phyloP scores from a whole-genome alignment of 345 rosid species.

The Populus pruinosa region DNA sequence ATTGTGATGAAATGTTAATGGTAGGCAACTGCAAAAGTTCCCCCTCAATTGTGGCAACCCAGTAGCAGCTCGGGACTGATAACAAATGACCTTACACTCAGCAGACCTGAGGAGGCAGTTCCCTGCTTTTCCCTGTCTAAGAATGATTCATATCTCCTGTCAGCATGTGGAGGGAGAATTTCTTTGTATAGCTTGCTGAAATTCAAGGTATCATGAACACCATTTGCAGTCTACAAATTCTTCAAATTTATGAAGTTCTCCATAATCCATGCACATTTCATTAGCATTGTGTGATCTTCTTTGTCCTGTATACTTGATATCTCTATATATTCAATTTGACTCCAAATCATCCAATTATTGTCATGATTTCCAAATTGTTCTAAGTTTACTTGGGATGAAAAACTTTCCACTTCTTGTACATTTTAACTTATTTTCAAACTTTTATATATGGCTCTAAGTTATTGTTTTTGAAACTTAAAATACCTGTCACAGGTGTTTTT shows the following conservation, averaged over 20 bases:
- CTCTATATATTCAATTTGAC: not conserved
- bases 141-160: conserved; percentile 44
- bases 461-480: not conserved
- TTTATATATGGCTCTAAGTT: not conserved
- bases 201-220: conserved; percentile 26
- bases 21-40: conserved; percentile 33
- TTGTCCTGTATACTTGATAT: not conserved
- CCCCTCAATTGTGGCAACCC: conserved; percentile 39
- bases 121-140: conserved; percentile 39
- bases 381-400: not conserved
- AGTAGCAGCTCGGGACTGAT: conserved; percentile 18
- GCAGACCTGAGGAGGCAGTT: conserved; percentile 22
- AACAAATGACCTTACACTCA: conserved; percentile 31
- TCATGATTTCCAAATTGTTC: not conserved
- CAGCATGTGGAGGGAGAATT: conserved; percentile 44
- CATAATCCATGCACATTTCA: not conserved
- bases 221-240: not conserved
- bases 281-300: not conserved
- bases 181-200: conserved; percentile 40
- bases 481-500: not conserved
- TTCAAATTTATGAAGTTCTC: not conserved
- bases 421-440: too few relatives aligned
- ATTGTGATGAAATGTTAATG: conserved; percentile 6
- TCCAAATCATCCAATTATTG: not conserved
- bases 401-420: not conserved